These are phyloP conservation scores for Silene latifolia DNA, from an alignment of 148 eudicot species.

Conservation along the genomic window DNA sequence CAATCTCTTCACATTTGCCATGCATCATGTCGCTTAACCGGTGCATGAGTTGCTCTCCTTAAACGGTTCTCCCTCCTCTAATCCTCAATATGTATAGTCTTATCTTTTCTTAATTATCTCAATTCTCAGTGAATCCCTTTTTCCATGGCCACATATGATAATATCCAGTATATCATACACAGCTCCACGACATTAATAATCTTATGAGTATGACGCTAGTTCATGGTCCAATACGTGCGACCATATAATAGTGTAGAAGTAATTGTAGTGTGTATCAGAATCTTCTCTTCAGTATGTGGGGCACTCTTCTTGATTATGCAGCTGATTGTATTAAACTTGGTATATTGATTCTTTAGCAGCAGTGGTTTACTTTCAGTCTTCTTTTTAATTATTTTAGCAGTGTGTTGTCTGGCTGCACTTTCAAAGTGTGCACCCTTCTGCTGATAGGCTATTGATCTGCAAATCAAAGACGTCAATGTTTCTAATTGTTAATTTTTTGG, in stretches of 20 bases:
- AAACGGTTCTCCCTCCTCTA: not conserved
- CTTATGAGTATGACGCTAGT: not conserved
- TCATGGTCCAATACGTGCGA: not conserved
- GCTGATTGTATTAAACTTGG: not conserved
- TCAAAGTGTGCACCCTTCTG: not conserved
- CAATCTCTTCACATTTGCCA: conserved; percentile 3
- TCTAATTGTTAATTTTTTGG: not conserved
- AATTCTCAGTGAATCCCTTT: not conserved
- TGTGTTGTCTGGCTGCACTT: not conserved
- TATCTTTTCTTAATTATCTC: not conserved
- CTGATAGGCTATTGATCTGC: not conserved
- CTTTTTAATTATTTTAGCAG: not conserved
- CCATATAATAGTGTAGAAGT: not conserved
- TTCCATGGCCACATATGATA: not conserved
- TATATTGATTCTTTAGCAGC: not conserved
- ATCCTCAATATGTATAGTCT: not conserved
- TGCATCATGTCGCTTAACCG: not conserved
- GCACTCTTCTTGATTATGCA: not conserved
- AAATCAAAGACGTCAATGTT: not conserved
- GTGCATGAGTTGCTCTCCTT: not conserved
- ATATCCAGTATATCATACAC: not conserved
- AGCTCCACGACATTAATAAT: not conserved
- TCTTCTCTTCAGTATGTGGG: not conserved
- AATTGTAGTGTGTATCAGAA: not conserved
- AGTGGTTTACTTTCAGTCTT: not conserved